Evolutionary conservation across 345 rosid genomes (phyloP).

Genomic region (Capsella bursapastoris): DNA sequence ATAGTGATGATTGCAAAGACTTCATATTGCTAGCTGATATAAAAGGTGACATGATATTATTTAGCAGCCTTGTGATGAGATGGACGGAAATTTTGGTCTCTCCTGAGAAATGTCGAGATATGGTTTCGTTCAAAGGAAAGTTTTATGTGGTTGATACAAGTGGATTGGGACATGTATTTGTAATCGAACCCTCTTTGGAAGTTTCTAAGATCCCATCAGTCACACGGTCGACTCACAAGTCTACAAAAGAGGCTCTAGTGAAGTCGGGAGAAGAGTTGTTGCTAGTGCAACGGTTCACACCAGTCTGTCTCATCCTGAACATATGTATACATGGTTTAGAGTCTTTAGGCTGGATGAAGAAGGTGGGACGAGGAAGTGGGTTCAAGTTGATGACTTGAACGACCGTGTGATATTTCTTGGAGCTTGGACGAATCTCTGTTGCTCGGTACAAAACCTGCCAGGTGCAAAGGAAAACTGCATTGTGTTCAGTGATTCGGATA

Average conservation of each 20-base stretch:
- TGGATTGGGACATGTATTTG: neutral
- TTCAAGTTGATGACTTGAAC: neutral
- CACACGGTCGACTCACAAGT: neutral
- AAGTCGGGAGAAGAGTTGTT: neutral
- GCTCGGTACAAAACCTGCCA: neutral
- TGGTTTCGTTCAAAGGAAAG: slow-evolving; percentile 9
- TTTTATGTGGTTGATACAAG: slow-evolving; percentile 20
- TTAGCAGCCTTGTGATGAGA: neutral
- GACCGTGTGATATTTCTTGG: slow-evolving; percentile 14
- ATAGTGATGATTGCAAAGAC: no score
- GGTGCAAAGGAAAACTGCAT: slow-evolving; percentile 6
- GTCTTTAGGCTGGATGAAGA: slow-evolving; percentile 2
- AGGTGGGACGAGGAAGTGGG: neutral
- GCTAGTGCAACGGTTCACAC: slow-evolving; percentile 1
- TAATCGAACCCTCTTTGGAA: neutral
- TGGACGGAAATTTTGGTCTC: neutral
- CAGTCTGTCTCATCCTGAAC: neutral
- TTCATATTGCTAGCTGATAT: no score
- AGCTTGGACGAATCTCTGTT: neutral
- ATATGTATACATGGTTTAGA: neutral
- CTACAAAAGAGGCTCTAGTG: neutral
- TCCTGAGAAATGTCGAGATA: neutral
- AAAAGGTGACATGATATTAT: no score
- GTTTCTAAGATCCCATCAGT: neutral
- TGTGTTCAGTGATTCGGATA: neutral